Evolutionary conservation across 169 alveolate species (phyloP).

Genomic region (Eimeria necatrix): DNA sequence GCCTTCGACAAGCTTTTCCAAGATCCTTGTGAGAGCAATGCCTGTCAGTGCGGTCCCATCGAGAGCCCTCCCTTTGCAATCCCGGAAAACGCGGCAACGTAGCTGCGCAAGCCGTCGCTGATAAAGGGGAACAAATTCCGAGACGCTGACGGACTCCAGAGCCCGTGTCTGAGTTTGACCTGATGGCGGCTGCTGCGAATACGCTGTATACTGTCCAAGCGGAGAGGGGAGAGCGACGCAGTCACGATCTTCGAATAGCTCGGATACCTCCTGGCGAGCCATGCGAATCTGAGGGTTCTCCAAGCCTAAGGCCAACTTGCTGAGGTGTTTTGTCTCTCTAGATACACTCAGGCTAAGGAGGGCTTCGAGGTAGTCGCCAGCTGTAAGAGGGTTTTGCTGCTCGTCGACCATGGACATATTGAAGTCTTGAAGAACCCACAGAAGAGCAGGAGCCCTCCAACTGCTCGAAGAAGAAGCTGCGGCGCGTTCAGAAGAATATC

Average conservation of each 20-base stretch:
- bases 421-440: slow-evolving; percentile 80
- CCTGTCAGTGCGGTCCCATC: slow-evolving; percentile 69
- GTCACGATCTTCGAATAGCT: slow-evolving; percentile 71
- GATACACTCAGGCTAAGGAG: slow-evolving; percentile 26
- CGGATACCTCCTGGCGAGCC: slow-evolving; percentile 77
- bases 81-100: slow-evolving; percentile 65
- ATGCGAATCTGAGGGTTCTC: slow-evolving; percentile 76
- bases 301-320: slow-evolving; percentile 66
- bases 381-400: slow-evolving; percentile 73
- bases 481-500: not conserved
- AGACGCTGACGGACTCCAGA: slow-evolving; percentile 75
- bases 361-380: slow-evolving; percentile 79
- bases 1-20: slow-evolving; percentile 75
- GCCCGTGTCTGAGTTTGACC: slow-evolving; percentile 68
- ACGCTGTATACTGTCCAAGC: slow-evolving; percentile 50
- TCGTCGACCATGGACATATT: slow-evolving; percentile 75
- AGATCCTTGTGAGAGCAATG: slow-evolving; percentile 53
- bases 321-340: slow-evolving; percentile 2
- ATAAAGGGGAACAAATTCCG: slow-evolving; percentile 70
- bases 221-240: slow-evolving; percentile 77
- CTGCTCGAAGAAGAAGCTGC: slow-evolving; percentile 27
- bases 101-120: slow-evolving; percentile 78
- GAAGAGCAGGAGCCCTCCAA: slow-evolving; percentile 78
- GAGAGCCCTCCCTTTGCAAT: slow-evolving; percentile 72
- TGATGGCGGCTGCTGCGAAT: slow-evolving; percentile 26